Conservation (phyloP, 257 asterid species). For the Eustoma russellianum region DNA sequence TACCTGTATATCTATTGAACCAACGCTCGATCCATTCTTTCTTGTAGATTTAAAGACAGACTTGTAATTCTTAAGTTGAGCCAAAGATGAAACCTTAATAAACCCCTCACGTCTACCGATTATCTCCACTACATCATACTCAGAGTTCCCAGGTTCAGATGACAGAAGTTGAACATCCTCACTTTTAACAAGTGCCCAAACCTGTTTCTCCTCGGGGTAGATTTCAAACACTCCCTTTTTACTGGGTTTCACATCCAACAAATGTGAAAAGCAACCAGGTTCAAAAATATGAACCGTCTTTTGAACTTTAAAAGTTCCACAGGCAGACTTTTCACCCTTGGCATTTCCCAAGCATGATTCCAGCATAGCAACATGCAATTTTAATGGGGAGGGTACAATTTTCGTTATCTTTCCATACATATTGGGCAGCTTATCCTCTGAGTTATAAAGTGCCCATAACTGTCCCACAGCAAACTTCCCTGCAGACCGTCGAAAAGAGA, state of each 20-base stretch:
- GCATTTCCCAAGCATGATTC: slow-evolving; percentile 7
- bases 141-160: slow-evolving; percentile 13
- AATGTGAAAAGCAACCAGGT: slow-evolving; percentile 19
- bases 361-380: slow-evolving; percentile 13
- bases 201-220: slow-evolving; percentile 21
- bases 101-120: neutral
- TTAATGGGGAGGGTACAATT: slow-evolving; percentile 10
- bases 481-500: slow-evolving; percentile 6
- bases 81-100: slow-evolving; percentile 15
- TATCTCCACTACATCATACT: slow-evolving; percentile 21
- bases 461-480: slow-evolving; percentile 15
- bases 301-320: slow-evolving; percentile 14
- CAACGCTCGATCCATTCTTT: slow-evolving; percentile 8
- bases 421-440: slow-evolving; percentile 17
- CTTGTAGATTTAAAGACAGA: slow-evolving; percentile 16
- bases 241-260: slow-evolving; percentile 5
- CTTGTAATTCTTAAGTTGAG: slow-evolving; percentile 10
- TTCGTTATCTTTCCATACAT: slow-evolving; percentile 17
- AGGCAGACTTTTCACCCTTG: slow-evolving; percentile 5
- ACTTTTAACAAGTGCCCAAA: slow-evolving; percentile 24
- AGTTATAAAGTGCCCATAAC: slow-evolving; percentile 21
- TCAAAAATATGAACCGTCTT: slow-evolving; percentile 2
- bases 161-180: slow-evolving; percentile 7
- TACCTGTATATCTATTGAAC: slow-evolving; percentile 5
- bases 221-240: slow-evolving; percentile 6